Conservation (phyloP, 169 alveolate genomes). For the Perkinsus marinus region DNA sequence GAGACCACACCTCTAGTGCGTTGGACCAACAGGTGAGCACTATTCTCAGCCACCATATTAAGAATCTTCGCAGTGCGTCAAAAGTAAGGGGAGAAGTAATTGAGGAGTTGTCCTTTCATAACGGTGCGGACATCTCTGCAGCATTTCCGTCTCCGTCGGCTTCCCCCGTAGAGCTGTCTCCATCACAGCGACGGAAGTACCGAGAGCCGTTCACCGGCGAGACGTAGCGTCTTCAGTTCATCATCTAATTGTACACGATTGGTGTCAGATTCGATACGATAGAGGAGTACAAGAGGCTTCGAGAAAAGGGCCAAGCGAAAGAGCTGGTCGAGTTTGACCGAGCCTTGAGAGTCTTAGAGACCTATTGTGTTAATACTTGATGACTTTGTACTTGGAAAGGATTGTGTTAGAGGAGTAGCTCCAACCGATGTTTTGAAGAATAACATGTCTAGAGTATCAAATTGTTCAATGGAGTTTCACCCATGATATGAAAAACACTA, state of each 20-base stretch:
- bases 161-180: not conserved
- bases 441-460: too few relatives aligned
- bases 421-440: too few relatives aligned
- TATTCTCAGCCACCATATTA: not conserved
- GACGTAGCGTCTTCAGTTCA: not conserved
- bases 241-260: not conserved
- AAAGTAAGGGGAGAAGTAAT: not conserved
- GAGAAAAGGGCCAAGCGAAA: not conserved
- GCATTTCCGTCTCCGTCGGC: not conserved
- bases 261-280: not conserved
- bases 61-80: not conserved
- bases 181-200: not conserved
- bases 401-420: too few relatives aligned
- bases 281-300: not conserved
- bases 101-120: not conserved
- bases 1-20: not conserved
- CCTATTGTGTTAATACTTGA: not conserved
- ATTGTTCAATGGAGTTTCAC: too few relatives aligned
- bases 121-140: not conserved
- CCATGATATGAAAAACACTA: too few relatives aligned
- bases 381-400: too few relatives aligned
- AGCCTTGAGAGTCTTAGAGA: not conserved
- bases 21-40: not conserved
- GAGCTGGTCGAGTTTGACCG: not conserved
- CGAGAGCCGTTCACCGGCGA: not conserved